Percentiles rank a stretch among this genome's conserved stretches.
phyloP scores from a whole-genome alignment of 202 grass and related monocot genomes.

The Carex arenaria region DNA sequence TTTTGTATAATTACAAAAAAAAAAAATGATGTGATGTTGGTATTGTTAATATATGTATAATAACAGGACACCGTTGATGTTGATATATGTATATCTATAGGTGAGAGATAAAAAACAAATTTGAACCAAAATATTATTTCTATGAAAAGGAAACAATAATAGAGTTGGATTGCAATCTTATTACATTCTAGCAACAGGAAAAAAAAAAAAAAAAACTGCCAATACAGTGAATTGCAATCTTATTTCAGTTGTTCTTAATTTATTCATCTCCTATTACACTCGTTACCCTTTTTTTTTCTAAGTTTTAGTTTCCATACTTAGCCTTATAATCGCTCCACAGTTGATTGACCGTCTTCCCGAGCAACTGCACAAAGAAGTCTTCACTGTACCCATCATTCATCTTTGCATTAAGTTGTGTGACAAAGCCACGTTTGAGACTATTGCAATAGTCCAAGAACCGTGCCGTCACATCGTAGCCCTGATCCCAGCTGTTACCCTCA shows the following conservation, averaged over 20 bases:
- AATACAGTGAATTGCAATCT: not conserved
- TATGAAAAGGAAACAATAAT: too few relatives aligned
- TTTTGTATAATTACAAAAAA: too few relatives aligned
- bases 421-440: conserved; percentile 38
- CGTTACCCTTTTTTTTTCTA: not conserved
- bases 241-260: not conserved
- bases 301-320: conserved; percentile 25
- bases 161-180: not conserved
- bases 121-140: too few relatives aligned
- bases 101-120: too few relatives aligned
- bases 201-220: too few relatives aligned
- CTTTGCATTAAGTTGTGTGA: conserved; percentile 50
- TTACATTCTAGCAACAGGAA: not conserved
- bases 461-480: conserved; percentile 53
- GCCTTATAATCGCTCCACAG: conserved; percentile 64
- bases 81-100: too few relatives aligned
- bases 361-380: conserved; percentile 48
- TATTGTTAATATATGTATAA: too few relatives aligned
- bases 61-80: too few relatives aligned
- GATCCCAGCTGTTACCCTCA: conserved; percentile 43
- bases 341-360: conserved; percentile 47
- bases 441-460: conserved; percentile 65
- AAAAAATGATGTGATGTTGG: too few relatives aligned
- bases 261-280: not conserved
- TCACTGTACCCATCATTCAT: conserved; percentile 44